Evolutionary conservation across 306 rosid genomes (phyloP).

Genomic region (Cicer arietinum): DNA sequence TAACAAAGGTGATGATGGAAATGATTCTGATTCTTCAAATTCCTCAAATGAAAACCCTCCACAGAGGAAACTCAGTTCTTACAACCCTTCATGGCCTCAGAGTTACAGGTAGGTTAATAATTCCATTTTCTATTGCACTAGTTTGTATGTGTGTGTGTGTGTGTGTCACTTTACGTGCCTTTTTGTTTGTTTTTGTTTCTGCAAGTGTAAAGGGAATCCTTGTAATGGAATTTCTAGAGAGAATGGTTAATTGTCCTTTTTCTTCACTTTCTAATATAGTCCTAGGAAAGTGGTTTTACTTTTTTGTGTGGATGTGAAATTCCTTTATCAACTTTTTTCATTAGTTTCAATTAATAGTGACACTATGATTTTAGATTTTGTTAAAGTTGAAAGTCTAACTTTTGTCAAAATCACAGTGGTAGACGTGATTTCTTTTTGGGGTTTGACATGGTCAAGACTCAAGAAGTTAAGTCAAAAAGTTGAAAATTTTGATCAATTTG

Average conservation of each 20-base stretch:
- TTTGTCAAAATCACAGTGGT: too few relatives aligned
- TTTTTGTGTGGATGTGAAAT: constrained; percentile 9
- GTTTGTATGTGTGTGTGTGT: background rate
- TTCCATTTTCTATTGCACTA: constrained; percentile 21
- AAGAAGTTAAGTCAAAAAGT: constrained; percentile 17
- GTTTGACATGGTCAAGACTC: constrained; percentile 22
- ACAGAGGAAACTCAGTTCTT: constrained; percentile 69
- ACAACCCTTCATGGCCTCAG: constrained; percentile 87
- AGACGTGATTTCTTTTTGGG: background rate
- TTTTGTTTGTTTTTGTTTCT: constrained; percentile 24
- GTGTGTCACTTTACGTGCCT: constrained; percentile 19
- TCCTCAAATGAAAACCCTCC: constrained; percentile 61
- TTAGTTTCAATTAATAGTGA: constrained; percentile 2
- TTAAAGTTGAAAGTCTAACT: too few relatives aligned
- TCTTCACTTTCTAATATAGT: background rate
- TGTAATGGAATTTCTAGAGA: constrained; percentile 5
- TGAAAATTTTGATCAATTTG: background rate
- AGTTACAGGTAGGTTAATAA: constrained; percentile 76
- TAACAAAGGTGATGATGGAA: constrained; percentile 58
- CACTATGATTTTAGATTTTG: too few relatives aligned
- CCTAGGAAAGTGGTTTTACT: constrained; percentile 36
- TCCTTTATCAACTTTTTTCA: constrained; percentile 7
- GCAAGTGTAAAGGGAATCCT: constrained; percentile 22
- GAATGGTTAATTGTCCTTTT: background rate
- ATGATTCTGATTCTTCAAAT: constrained; percentile 80